Evolutionary conservation across 441 rosid species (phyloP).

Genomic region (Iberis amara): DNA sequence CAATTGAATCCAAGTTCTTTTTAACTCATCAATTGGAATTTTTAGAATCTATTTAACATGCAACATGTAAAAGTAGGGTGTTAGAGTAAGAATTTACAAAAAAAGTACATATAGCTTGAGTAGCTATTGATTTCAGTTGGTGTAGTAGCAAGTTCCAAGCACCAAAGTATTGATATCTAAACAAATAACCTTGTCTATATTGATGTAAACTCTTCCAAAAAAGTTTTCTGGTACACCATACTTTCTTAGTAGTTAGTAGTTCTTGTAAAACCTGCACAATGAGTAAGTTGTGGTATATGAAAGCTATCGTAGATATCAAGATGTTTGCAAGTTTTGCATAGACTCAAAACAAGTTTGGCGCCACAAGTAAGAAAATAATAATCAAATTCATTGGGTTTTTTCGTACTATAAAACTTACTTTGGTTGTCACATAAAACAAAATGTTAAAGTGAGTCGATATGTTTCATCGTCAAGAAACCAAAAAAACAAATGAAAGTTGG

Average conservation of each 20-base stretch:
- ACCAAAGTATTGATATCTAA: constrained; percentile 6
- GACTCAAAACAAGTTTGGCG: too few relatives aligned
- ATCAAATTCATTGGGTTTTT: too few relatives aligned
- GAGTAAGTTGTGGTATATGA: constrained; percentile 17
- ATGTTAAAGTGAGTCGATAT: too few relatives aligned
- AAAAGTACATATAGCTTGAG: constrained; percentile 2
- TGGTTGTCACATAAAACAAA: constrained; percentile 52
- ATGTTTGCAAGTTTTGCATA: too few relatives aligned
- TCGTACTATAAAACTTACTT: constrained; percentile 89
- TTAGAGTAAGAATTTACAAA: too few relatives aligned
- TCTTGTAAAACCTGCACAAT: constrained; percentile 73
- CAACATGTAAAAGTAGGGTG: constrained; percentile 2
- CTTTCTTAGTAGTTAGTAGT: constrained; percentile 52
- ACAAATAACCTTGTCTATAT: constrained; percentile 79
- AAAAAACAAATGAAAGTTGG: neutral
- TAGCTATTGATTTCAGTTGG: neutral
- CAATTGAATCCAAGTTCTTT: constrained; percentile 59
- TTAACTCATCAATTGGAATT: constrained; percentile 63
- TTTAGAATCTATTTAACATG: constrained; percentile 56
- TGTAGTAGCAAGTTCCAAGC: constrained; percentile 8
- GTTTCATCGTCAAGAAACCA: too few relatives aligned
- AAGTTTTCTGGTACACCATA: constrained; percentile 59
- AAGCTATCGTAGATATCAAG: neutral
- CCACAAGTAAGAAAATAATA: too few relatives aligned
- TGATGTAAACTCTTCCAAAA: constrained; percentile 75